Evolutionary conservation across 2,329 filamentous ascomycete genomes (phyloP).

Genomic region (Aspergillaceae sp.): DNA sequence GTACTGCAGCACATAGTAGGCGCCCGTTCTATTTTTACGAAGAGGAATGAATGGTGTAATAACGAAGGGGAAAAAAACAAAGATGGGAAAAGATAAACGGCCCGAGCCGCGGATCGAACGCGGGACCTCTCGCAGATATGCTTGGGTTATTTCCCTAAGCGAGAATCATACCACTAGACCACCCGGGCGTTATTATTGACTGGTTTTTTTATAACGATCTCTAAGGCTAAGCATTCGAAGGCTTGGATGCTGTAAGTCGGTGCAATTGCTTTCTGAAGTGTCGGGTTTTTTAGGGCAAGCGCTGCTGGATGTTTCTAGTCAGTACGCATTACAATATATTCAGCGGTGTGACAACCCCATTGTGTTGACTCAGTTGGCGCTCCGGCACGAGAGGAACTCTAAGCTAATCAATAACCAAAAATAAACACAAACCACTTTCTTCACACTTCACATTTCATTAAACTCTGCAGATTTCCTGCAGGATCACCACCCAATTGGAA

Average conservation of each 20-base stretch:
- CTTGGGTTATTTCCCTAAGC: conserved; percentile 14
- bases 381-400: neutral
- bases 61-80: conserved; percentile 3
- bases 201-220: neutral
- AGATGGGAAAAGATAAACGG: conserved; percentile 6
- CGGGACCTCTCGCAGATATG: conserved; percentile 18
- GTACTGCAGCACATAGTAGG: no score
- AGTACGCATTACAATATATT: neutral
- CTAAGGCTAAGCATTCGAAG: no score
- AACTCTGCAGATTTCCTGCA: neutral
- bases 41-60: neutral
- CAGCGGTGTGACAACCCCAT: neutral
- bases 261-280: no score
- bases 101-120: conserved; percentile 13
- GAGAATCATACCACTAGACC: conserved; percentile 19
- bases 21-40: neutral
- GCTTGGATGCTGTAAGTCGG: no score
- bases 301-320: neutral
- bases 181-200: conserved; percentile 3
- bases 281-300: no score
- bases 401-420: neutral
- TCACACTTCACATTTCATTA: neutral
- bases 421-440: neutral
- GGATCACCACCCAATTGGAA: neutral
- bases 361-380: neutral